These are phyloP conservation scores for Durio zibethinus DNA, from an alignment of 345 rosid species.

Conservation along the genomic window DNA sequence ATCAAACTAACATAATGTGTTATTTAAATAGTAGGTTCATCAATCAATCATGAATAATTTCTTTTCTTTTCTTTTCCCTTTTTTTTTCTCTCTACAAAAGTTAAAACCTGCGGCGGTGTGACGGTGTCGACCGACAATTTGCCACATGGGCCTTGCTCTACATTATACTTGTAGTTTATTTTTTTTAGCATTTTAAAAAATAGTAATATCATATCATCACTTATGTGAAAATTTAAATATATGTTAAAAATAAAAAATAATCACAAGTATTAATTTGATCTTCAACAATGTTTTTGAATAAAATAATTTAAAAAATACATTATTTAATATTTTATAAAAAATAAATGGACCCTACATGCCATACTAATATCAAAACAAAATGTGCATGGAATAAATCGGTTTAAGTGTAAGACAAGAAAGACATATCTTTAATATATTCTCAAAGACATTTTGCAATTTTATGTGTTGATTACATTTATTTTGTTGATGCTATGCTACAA, in stretches of 20 bases:
- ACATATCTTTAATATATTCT: background rate
- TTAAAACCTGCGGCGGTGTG: background rate
- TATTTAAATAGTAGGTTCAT: background rate
- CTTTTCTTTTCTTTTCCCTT: background rate
- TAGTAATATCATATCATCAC: no score
- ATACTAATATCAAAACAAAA: background rate
- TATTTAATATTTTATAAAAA: background rate
- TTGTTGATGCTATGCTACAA: background rate
- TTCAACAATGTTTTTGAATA: background rate
- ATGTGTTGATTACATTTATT: background rate
- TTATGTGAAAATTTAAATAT: no score
- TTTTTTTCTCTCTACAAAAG: background rate
- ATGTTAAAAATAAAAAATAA: no score
- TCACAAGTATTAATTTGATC: no score
- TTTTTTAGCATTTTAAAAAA: no score
- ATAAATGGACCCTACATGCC: background rate
- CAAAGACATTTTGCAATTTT: background rate
- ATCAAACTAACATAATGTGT: no score
- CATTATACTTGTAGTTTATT: background rate
- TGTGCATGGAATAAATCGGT: background rate
- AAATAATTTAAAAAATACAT: background rate
- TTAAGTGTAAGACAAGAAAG: slow-evolving; percentile 9
- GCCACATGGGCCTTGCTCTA: background rate
- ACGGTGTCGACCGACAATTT: background rate
- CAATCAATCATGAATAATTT: background rate